Evolutionary conservation across 1,139 yeast genomes (phyloP).

Genomic region (Protomyces macrosporus): DNA sequence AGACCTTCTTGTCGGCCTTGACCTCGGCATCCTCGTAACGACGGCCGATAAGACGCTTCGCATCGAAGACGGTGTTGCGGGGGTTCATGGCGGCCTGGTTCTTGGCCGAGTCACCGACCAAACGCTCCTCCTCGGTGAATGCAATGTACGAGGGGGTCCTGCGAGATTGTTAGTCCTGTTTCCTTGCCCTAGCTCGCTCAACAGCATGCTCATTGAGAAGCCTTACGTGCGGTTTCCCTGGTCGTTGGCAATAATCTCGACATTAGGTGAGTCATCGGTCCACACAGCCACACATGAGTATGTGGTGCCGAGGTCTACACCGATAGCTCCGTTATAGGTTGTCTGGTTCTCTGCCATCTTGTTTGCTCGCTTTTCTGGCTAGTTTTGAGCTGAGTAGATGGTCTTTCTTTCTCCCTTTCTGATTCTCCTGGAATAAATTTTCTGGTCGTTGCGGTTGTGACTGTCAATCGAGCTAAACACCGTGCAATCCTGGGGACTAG

Average conservation of each 20-base stretch:
- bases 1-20: slow-evolving; percentile 91
- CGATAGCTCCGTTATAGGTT: slow-evolving; percentile 95
- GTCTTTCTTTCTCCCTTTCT: too few species aligned
- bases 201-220: too few species aligned
- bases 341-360: slow-evolving; percentile 14
- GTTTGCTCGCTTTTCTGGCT: not conserved
- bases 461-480: too few species aligned
- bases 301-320: slow-evolving; percentile 88
- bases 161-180: too few species aligned
- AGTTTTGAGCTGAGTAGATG: too few species aligned
- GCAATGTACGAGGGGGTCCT: slow-evolving; percentile 94
- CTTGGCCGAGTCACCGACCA: slow-evolving; percentile 99
- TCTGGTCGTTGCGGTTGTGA: too few species aligned
- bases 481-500: too few species aligned
- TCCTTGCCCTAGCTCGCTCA: too few species aligned
- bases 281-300: slow-evolving; percentile 51
- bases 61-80: slow-evolving; percentile 92
- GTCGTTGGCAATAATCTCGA: slow-evolving; percentile 92
- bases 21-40: slow-evolving; percentile 84
- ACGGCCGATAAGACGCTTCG: slow-evolving; percentile 95
- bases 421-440: too few species aligned
- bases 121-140: slow-evolving; percentile 94
- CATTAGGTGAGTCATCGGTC: slow-evolving; percentile 58
- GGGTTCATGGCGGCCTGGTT: slow-evolving; percentile 95
- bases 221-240: slow-evolving; percentile 87